phyloP scores from a whole-genome alignment of 2,329 filamentous ascomycete species.

The Cladophialophora chaetospira region DNA sequence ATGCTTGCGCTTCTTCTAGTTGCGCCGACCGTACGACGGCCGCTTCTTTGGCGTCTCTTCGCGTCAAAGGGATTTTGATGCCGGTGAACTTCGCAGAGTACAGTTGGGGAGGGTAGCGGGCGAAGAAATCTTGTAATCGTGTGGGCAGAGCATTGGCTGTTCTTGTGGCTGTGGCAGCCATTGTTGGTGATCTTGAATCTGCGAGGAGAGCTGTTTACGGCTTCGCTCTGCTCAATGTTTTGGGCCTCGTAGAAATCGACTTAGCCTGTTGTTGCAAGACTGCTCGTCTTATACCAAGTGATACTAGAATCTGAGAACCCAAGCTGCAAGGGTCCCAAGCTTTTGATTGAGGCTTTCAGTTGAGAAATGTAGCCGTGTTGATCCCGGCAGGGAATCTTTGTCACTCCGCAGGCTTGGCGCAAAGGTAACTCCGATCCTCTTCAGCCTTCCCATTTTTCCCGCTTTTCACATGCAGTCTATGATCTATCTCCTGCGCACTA shows the following conservation, averaged over 20 bases:
- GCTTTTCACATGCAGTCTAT: not conserved
- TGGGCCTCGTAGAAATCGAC: too few relatives aligned
- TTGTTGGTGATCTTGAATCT: too few relatives aligned
- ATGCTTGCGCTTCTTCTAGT: not conserved
- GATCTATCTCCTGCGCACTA: not conserved
- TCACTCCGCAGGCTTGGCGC: not conserved
- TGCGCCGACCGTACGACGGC: slow-evolving; percentile 11
- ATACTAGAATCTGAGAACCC: too few relatives aligned
- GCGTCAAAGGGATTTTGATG: slow-evolving; percentile 29
- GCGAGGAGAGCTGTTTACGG: too few relatives aligned
- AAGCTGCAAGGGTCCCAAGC: too few relatives aligned
- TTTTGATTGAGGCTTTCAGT: too few relatives aligned
- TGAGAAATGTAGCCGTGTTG: not conserved
- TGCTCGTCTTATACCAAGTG: too few relatives aligned
- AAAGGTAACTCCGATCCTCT: too few relatives aligned
- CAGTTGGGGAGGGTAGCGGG: slow-evolving; percentile 75
- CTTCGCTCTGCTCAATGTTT: too few relatives aligned
- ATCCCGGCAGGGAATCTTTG: too few relatives aligned
- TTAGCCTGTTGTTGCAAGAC: too few relatives aligned
- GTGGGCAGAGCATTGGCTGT: slow-evolving; percentile 60
- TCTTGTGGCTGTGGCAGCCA: too few relatives aligned
- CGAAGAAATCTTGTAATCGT: slow-evolving; percentile 82
- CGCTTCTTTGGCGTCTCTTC: slow-evolving; percentile 26
- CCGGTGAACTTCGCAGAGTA: slow-evolving; percentile 44
- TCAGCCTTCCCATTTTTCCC: slow-evolving; percentile 15